Evolutionary conservation across 2,329 filamentous ascomycete species (phyloP).

Genomic region (Fusarium sp.): DNA sequence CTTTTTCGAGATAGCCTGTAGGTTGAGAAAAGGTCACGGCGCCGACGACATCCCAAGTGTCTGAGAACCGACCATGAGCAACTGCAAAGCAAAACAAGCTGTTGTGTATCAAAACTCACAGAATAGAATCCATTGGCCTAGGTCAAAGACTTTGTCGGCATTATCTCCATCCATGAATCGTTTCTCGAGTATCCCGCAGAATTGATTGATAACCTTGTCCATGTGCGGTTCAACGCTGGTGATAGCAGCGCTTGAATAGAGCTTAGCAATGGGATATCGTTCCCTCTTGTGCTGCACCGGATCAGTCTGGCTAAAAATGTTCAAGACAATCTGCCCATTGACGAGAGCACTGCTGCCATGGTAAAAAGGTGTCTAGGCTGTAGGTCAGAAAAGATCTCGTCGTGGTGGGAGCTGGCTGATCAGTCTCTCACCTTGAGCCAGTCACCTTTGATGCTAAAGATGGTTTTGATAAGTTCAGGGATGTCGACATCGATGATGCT

Average conservation of each 20-base stretch:
- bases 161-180: constrained; percentile 45
- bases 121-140: constrained; percentile 54
- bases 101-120: constrained; percentile 43
- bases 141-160: constrained; percentile 44
- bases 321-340: constrained; percentile 40
- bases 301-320: constrained; percentile 42
- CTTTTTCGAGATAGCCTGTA: constrained; percentile 54
- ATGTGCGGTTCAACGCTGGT: constrained; percentile 42
- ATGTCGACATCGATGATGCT: constrained; percentile 51
- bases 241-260: constrained; percentile 40
- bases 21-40: constrained; percentile 53
- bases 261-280: constrained; percentile 41
- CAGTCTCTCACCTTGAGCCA: constrained; percentile 46
- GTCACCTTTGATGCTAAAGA: constrained; percentile 49
- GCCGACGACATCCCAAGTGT: constrained; percentile 54
- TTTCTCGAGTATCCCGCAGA: constrained; percentile 47
- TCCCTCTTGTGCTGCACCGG: constrained; percentile 35
- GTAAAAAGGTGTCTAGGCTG: constrained; percentile 39
- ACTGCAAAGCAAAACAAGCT: not conserved
- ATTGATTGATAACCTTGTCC: constrained; percentile 44
- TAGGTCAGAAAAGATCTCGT: not conserved
- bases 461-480: constrained; percentile 49
- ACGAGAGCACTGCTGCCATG: constrained; percentile 41
- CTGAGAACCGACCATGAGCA: constrained; percentile 11
- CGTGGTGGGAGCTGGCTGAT: not conserved